Evolutionary conservation across 2,329 filamentous ascomycete genomes (phyloP), one percentile per base, ranked within the genome.

Genomic region (Fusarium odoratissimum): DNA sequence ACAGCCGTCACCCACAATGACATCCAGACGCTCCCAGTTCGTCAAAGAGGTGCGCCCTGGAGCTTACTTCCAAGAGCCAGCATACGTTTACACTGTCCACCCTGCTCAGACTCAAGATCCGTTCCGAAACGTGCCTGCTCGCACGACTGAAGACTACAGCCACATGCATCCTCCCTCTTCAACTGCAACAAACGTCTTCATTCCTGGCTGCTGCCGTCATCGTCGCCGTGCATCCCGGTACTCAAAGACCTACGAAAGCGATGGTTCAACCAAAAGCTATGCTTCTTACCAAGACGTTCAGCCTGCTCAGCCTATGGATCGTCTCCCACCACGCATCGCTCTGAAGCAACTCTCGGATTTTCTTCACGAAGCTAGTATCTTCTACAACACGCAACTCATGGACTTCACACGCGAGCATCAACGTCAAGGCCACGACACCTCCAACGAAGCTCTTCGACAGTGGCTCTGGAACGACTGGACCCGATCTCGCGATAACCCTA

Each of bases 311-410:
- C 55, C 64, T 40, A 33, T 10, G 35, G 56, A 56, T 25, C 48
- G 42, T 8, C 70, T 73, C n/a, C 71, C 67, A n/a, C 70, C 67
- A n/a, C 71, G 67, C 14, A 58, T 73, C 28, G 71, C 70, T 13
- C 54, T 73, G 25, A 64, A 68, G 14, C 67, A 71, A 56, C 67
- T 73, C 23, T 63, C 67, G 8, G 70, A 73, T 56, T 55, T 49
- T 17, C 58, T 73, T 17, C n/a, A 64, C 19, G 56, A 64, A 23
- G 52, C 62, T 25, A 23, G 21, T 6, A 10, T 55, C 23, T 73
- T 73, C 35, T 73, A 71, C 56, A 44, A 38, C 11, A 44, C 38
- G 11, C 67, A 71, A 17, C 67, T 73, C 45, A n/a, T 46, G 12
- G 59, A 58, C 14, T 73, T 73, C 48, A 19, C 28, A 6, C 46